Evolutionary conservation across 148 eudicot genomes (phyloP).

Genomic region (Camellia lanceoleosa): DNA sequence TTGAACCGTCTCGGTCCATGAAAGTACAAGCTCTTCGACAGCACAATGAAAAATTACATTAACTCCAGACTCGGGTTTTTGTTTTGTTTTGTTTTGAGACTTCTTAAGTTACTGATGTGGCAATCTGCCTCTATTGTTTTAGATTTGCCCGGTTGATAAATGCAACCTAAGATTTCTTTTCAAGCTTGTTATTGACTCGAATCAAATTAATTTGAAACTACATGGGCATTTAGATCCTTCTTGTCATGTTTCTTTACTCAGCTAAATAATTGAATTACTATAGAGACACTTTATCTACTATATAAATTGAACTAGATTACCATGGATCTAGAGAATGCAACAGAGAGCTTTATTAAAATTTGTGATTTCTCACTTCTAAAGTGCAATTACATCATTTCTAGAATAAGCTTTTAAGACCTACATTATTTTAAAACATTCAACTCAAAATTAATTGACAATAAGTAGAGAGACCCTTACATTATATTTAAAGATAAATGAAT

Average conservation of each 20-base stretch:
- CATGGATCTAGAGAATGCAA: background rate
- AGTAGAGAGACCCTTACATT: no score
- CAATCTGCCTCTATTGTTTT: background rate
- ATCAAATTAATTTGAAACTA: background rate
- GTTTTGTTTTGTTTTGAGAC: background rate
- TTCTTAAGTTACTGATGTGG: background rate
- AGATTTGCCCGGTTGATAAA: background rate
- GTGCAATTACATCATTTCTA: background rate
- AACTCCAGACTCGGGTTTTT: background rate
- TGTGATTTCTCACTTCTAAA: conserved; percentile 1
- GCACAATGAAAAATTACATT: background rate
- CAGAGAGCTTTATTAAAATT: background rate
- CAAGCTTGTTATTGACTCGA: background rate
- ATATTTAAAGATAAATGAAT: no score
- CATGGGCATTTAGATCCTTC: background rate
- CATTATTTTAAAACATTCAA: no score
- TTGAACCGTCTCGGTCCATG: conserved; percentile 14
- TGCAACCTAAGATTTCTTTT: background rate
- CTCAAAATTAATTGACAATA: no score
- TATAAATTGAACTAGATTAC: background rate
- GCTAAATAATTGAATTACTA: no score
- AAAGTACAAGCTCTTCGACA: background rate
- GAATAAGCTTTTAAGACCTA: no score
- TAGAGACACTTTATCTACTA: background rate
- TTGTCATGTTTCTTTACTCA: background rate